Base-by-base conservation (phyloP, 176 grass and related monocot genomes). In the Alloteropsis semialata region DNA sequence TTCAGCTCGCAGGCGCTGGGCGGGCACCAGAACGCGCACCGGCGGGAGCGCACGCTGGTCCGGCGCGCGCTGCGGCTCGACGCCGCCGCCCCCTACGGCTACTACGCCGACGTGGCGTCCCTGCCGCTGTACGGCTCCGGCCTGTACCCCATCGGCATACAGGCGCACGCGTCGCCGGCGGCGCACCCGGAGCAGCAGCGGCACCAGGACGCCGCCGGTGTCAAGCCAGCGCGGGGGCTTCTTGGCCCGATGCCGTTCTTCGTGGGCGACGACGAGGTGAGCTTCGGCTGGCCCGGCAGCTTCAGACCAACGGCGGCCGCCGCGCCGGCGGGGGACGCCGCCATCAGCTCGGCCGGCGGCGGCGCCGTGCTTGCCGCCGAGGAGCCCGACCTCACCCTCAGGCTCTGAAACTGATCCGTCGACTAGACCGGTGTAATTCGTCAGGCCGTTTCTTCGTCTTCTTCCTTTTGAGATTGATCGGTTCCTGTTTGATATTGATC, bases 1-100 rank as follows among this genome's bases (percentile, higher is more conserved):
- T 94, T 88, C 85, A 94, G 92, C 83, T 94, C 88, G 45, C 92
- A 94, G 66, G 92, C 92, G 50, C 88, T 94, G 69, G 92, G 92
- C 8, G 92, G 92, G 9, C 92, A 93, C 91, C 91, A 90, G 85
- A 93, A 93, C 85, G 79, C 88, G 60, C 91, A 93, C 82, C 76
- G 84, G 69, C 88, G 85, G 24, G 91, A 90, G 91, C 91, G 91
- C 75, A 93, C 87, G 67, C 74, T 93, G 68, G 88, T 83, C 5
- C 82, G 90, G 17, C 77, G 92, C 50, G 91, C 91, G 30, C 33
- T 83, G 69, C 81, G 80, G 25, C 33, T 89, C n/a, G 86, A 91
- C 48, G 76, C 89, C 4, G 72, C 89, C 12, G 76, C 73, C 13
- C 89, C 83, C 66, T 88, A 87, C 72, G 55, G 70, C 67, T 89